Evolutionary conservation across 2,329 filamentous ascomycete genomes (phyloP), one percentile per base, ranked within the genome.

Genomic region (Sarocladiaceae sp.): DNA sequence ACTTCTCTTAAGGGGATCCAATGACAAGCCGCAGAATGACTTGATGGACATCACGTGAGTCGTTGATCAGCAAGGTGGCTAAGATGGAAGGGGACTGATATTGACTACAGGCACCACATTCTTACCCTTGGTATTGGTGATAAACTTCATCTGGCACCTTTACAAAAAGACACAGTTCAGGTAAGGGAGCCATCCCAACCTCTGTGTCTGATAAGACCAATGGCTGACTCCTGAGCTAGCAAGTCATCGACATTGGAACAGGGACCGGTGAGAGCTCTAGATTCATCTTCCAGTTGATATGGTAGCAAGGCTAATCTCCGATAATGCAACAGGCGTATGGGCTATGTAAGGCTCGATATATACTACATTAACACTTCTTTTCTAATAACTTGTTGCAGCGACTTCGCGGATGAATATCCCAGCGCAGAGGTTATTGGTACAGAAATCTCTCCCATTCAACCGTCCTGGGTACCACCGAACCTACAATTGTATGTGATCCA

Each of bases 401-500:
- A 67, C 33, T 61, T 67, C 44, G 66, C 62, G 4, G 64, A 67
- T 25, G 55, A 61, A n/a, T 62, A 59, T 42, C 65, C 67, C 3
- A 53, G 56, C 8, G 55, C 63, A 6, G 51, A 62, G 22, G 60
- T 70, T 12, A 60, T 61, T 23, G 68, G 68, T 2, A 66, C 62
- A 2, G 69, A 71, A 52, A 58, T 71, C 3, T 66, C 63, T 23
- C 63, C 66, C 3, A 67, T 68, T 18, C 68, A 71, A 33, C 67
- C 67, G 1, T 31, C 46, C 18, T 62, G 62, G 61, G 58, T 82
- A 13, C 79, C 79, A 4, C 75, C 79, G 2, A 86, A 86, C 59
- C 36, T 56, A 10, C 35, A 46, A 1, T 55, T 55, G 39, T 52
- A 55, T 18, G 53, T 55, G 20, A 18, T 40, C 7, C n/a, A n/a